Evolutionary conservation across 805 yeast genomes (phyloP).

Genomic region (Ogataea dorogensis): DNA sequence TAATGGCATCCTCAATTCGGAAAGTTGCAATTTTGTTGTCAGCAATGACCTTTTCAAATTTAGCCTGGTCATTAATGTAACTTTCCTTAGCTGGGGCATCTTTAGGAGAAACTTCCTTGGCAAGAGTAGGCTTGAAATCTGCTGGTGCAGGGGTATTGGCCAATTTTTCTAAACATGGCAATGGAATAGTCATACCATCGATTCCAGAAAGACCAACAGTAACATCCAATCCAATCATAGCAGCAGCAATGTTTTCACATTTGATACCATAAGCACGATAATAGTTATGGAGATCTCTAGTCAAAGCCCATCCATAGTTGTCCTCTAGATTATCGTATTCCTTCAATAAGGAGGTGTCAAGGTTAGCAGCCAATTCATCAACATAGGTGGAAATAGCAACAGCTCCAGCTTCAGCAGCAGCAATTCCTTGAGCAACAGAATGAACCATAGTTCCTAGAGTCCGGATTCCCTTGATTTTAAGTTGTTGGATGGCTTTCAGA

Average conservation of each 20-base stretch:
- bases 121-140: conserved; percentile 25
- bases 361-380: conserved; percentile 29
- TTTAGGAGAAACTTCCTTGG: conserved; percentile 13
- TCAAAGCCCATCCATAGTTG: conserved; percentile 31
- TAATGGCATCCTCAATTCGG: conserved; percentile 21
- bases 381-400: conserved; percentile 35
- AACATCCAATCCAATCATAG: conserved; percentile 31
- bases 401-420: conserved; percentile 39
- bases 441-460: conserved; percentile 37
- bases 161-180: conserved; percentile 28
- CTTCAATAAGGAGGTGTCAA: conserved; percentile 28
- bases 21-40: conserved; percentile 16
- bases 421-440: conserved; percentile 35
- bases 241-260: conserved; percentile 34
- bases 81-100: conserved; percentile 22
- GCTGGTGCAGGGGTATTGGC: conserved; percentile 25
- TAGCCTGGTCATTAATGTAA: conserved; percentile 21
- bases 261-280: conserved; percentile 30
- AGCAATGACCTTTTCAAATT: conserved; percentile 14
- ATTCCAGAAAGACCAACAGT: conserved; percentile 32
- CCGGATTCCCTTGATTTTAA: conserved; percentile 24
- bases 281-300: conserved; percentile 34
- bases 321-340: conserved; percentile 20
- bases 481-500: conserved; percentile 29
- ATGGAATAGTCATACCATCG: conserved; percentile 35